Evolutionary conservation across 768 basidiomycete species (phyloP).

Genomic region (Suillus tomentosus): DNA sequence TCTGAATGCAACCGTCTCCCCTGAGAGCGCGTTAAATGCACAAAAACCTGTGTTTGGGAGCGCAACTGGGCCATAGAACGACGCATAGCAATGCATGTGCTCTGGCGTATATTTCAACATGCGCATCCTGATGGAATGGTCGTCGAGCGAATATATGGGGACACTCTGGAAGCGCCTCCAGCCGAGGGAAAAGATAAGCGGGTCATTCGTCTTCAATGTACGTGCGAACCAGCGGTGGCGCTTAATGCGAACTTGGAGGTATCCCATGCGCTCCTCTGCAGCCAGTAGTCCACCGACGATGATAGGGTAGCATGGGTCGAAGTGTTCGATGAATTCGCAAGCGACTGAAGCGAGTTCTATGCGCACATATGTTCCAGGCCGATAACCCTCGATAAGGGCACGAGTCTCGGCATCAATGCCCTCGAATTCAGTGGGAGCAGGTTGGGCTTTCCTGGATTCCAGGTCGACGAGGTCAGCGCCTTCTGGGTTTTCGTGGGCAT

Average conservation of each 20-base stretch:
- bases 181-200: conserved; percentile 93
- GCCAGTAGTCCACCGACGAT: conserved; percentile 89
- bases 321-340: conserved; percentile 89
- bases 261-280: conserved; percentile 91
- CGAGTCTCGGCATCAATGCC: conserved; percentile 76
- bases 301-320: conserved; percentile 89
- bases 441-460: conserved; percentile 29
- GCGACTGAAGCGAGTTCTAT: conserved; percentile 86
- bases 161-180: conserved; percentile 96
- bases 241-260: conserved; percentile 93
- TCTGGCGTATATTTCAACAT: conserved; percentile 99
- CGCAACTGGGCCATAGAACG: conserved; percentile 92
- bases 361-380: conserved; percentile 90
- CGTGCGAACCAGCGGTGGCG: conserved; percentile 91
- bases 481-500: conserved; percentile 41
- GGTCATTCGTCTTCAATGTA: conserved; percentile 96
- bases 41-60: conserved; percentile 97
- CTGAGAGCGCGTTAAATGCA: conserved; percentile 84
- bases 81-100: conserved; percentile 99
- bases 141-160: conserved; percentile 95
- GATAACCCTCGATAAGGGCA: conserved; percentile 84
- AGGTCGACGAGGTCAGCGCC: conserved; percentile 46
- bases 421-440: conserved; percentile 66
- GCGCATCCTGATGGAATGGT: conserved; percentile 97
- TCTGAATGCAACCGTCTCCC: conserved; percentile 75